Evolutionary conservation across 306 rosid genomes (phyloP), one percentile per base, ranked within the genome.

Genomic region (Rosa persica): DNA sequence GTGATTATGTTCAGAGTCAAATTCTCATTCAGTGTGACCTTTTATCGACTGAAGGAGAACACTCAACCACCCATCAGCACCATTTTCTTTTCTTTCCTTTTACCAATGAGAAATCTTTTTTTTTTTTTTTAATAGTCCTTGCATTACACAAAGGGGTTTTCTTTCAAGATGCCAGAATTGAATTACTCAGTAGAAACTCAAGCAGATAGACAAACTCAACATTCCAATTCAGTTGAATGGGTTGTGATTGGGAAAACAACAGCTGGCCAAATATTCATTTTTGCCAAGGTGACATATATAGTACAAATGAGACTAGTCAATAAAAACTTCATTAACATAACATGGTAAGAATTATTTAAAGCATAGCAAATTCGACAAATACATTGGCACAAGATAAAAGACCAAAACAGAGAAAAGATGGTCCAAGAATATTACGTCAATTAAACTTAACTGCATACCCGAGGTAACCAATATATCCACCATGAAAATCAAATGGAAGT

Each of bases 401-500:
- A 64, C 22, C 22, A 78, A 20, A 55, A 39, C 17, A 58, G 51
- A 8, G 72, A 70, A 71, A 52, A 13, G 27, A 49, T 70, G 5
- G 78, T 70, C 62, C 47, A 55, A 47, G 20, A 68, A 38, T 47
- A n/a, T 13, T 30, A 71, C 25, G 34, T 68, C 43, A 64, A 79
- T 81, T 19, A 81, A 72, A 70, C 78, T 42, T 52, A 48, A 77
- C 75, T 80, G 85, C 98, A 72, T 89, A 96, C 98, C 99, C 99
- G 1, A 96, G 81, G 84, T 93, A 96, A 86, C 99, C 99, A 80
- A 96, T 82, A 87, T 86, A 96, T 87, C 99, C 99, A 60, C 99
- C 94, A 69, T 90, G 89, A 78, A 96, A 96, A 84, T 96, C 98
- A 76, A 96, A 96, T 10, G 99, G 99, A 67, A 96, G 83, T 47